phyloP scores from a whole-genome alignment of 345 rosid species.

The Triadica sebifera region DNA sequence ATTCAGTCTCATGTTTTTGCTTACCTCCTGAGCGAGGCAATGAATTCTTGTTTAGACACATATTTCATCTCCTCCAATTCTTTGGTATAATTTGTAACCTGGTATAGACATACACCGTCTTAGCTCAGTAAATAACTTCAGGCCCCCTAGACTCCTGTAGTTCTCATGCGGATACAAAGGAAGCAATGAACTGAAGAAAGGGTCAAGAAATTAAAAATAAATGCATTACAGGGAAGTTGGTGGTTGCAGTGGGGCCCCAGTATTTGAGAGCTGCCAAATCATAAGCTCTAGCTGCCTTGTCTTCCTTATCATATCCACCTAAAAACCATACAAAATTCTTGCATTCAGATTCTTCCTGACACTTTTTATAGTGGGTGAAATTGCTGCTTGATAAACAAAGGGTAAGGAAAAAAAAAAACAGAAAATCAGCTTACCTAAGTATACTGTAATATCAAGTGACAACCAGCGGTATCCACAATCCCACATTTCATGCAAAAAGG shows the following conservation, averaged over 20 bases:
- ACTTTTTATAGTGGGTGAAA: not conserved
- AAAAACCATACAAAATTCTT: too few species aligned
- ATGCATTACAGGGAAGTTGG: too few species aligned
- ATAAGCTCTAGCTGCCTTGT: too few species aligned
- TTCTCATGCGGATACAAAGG: slow-evolving; percentile 21
- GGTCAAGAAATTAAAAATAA: too few species aligned
- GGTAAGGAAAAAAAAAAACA: not conserved
- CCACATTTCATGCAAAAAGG: slow-evolving; percentile 36
- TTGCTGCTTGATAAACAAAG: not conserved
- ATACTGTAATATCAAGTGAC: slow-evolving; percentile 53
- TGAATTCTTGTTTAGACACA: slow-evolving; percentile 89
- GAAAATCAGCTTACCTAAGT: slow-evolving; percentile 60
- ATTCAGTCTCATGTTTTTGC: not conserved
- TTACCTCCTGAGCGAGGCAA: slow-evolving; percentile 93
- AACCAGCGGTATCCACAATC: slow-evolving; percentile 25
- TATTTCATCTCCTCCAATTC: slow-evolving; percentile 91
- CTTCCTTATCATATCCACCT: too few species aligned
- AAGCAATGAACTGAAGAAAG: not conserved
- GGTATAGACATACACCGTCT: not conserved
- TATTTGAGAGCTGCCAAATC: too few species aligned
- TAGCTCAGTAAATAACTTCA: not conserved
- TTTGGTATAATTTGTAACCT: slow-evolving; percentile 66
- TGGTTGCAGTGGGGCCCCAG: too few species aligned
- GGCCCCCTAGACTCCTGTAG: not conserved
- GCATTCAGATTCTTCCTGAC: too few species aligned